Evolutionary conservation across 805 yeast genomes (phyloP), one percentile per base, ranked within the genome.

Genomic region (Teunomyces atbi): DNA sequence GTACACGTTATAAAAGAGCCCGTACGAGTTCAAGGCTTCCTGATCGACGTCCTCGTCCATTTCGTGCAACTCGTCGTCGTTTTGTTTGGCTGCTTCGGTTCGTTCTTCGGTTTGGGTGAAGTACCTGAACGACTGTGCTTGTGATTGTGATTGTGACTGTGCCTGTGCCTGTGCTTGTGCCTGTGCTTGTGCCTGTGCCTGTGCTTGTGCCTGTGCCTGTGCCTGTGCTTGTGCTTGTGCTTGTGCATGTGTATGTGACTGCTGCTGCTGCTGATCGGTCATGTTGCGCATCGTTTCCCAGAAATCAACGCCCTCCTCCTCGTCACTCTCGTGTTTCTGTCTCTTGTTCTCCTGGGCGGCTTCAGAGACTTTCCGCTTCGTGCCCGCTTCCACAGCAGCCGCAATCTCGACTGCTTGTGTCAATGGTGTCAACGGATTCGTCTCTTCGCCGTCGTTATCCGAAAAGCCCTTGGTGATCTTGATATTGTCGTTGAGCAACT

Each of bases 251-350:
- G 39, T 48, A 27, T 44, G 55, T 41, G 30, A 60, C 41, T 30
- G 49, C 34, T 38, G 15, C 16, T 30, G 39, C 19, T 33, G 27
- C 37, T 42, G 27, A 16, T 76, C 77, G 1, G 83, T 78, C 18
- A 83, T 58, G 13, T 81, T 73, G 41, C 84, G 71, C 77, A 84
- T 73, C 2, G 82, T 79, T 51, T 84, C 90, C 86, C 88, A 84
- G 58, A 83, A 84, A 59, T 83, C 89, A 28, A 78, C 54, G 18
- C 79, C 89, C 48, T 81, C 89, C 34, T 82, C 88, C 4, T 74
- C 62, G 10, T 77, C 83, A 30, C 74, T 48, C 11, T 44, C 51
- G 4, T 33, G 47, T 6, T 45, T 45, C 7, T 15, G 36, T 21
- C 47, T 45, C 42, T 44, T 51, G 23, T 34, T 30, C n/a, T 32